Conservation (phyloP, 116 monocot genomes). For the Phalaenopsis hybrid region DNA sequence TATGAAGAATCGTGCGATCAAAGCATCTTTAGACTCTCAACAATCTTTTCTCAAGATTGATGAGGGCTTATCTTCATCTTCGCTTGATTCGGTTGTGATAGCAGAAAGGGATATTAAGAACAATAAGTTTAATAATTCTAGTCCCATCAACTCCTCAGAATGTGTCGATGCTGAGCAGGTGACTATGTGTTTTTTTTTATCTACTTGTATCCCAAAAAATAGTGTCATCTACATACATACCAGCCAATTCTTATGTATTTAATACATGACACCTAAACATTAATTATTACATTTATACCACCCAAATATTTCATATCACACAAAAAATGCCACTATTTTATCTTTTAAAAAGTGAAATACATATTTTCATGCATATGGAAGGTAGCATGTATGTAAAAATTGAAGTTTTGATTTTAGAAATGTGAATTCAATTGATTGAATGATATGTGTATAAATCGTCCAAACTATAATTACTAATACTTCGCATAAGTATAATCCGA, state of each 20-base stretch:
- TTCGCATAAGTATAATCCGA: not conserved
- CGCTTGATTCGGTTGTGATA: conserved; percentile 74
- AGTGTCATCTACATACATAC: no score
- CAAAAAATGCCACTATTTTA: no score
- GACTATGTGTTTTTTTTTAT: not conserved
- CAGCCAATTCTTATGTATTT: no score
- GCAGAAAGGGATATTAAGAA: conserved; percentile 54
- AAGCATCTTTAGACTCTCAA: conserved; percentile 52
- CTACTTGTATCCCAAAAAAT: not conserved
- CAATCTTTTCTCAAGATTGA: conserved; percentile 63
- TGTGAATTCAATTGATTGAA: no score
- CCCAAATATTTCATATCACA: no score
- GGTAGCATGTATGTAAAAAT: no score
- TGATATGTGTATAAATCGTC: no score
- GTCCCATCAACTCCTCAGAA: conserved; percentile 48
- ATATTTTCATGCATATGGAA: no score
- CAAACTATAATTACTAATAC: not conserved
- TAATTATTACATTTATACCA: no score
- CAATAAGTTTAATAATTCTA: conserved; percentile 47
- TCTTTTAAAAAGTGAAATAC: no score
- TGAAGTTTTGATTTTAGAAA: no score
- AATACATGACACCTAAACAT: no score
- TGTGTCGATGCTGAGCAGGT: conserved; percentile 79
- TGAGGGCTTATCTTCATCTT: conserved; percentile 71
- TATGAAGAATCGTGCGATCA: conserved; percentile 40